These are phyloP conservation scores for Lagenaria siceraria DNA, from an alignment of 306 rosid species.

Conservation along the genomic window DNA sequence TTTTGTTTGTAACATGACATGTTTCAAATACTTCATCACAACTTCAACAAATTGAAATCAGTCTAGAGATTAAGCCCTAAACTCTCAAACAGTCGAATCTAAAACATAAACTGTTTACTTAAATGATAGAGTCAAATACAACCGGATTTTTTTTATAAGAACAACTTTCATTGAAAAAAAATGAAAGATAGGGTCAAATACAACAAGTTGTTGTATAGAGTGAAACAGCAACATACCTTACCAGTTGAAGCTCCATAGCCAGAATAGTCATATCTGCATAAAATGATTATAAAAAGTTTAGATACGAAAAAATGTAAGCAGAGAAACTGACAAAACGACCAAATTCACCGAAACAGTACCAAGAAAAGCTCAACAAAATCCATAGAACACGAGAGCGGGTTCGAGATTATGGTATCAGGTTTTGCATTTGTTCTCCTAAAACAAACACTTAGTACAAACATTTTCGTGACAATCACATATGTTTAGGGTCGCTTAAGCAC, in stretches of 20 bases:
- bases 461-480: background rate
- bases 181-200: background rate
- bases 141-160: too few relatives aligned
- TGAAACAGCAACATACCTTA: conserved; percentile 43
- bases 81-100: background rate
- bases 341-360: background rate
- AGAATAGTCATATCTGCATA: conserved; percentile 90
- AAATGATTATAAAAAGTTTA: background rate
- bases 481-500: background rate
- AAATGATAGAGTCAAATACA: background rate
- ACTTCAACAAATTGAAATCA: background rate
- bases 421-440: background rate
- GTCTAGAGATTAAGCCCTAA: background rate
- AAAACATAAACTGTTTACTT: background rate
- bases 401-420: background rate
- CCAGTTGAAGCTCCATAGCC: conserved; percentile 99
- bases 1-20: background rate
- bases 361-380: background rate
- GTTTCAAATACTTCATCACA: background rate
- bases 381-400: background rate
- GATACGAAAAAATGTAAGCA: background rate
- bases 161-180: too few relatives aligned
- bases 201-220: background rate
- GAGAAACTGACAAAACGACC: background rate
- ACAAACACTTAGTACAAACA: background rate